phyloP scores from a whole-genome alignment of 495 filamentous ascomycete genomes.

The Hyaloscypha finlandica region DNA sequence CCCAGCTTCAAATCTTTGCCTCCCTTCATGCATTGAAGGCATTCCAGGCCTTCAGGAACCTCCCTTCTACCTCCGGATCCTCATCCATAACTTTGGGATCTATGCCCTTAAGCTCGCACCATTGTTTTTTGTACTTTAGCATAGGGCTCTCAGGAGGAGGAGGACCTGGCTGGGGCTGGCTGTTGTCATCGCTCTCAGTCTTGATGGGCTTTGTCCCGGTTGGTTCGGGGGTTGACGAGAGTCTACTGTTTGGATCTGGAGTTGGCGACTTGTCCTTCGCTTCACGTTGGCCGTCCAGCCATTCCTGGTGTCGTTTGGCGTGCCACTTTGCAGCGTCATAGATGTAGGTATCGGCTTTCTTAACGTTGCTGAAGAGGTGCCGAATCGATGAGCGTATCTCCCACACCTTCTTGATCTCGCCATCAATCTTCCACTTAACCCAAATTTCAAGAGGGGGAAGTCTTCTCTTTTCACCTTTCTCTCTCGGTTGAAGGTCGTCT shows the following conservation, averaged over 20 bases:
- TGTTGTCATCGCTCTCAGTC: not conserved
- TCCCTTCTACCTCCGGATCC: not conserved
- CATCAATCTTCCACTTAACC: slow-evolving; percentile 11
- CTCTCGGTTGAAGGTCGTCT: slow-evolving; percentile 1
- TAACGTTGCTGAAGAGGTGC: slow-evolving; percentile 4
- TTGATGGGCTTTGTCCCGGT: not conserved
- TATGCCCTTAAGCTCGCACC: not conserved
- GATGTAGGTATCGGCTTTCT: slow-evolving; percentile 3
- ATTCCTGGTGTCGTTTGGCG: not conserved
- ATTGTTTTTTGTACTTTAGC: not conserved
- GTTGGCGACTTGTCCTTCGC: slow-evolving; percentile 3
- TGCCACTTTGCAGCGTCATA: slow-evolving; percentile 4
- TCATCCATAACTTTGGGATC: not conserved
- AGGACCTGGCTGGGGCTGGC: not conserved
- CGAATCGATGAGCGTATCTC: slow-evolving; percentile 11
- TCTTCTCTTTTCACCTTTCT: not conserved
- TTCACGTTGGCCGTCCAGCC: slow-evolving; percentile 7
- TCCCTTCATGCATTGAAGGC: not conserved
- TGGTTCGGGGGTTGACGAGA: not conserved
- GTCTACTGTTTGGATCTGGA: not conserved
- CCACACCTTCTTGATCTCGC: slow-evolving; percentile 8
- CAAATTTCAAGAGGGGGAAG: not conserved
- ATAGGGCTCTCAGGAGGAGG: not conserved
- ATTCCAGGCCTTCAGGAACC: not conserved
- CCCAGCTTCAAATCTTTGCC: not conserved